A percentile compares a stretch with the other conserved stretches of the same genome.
phyloP scores from a whole-genome alignment of 768 basidiomycete genomes.

The Kwoniella botswanensis region DNA sequence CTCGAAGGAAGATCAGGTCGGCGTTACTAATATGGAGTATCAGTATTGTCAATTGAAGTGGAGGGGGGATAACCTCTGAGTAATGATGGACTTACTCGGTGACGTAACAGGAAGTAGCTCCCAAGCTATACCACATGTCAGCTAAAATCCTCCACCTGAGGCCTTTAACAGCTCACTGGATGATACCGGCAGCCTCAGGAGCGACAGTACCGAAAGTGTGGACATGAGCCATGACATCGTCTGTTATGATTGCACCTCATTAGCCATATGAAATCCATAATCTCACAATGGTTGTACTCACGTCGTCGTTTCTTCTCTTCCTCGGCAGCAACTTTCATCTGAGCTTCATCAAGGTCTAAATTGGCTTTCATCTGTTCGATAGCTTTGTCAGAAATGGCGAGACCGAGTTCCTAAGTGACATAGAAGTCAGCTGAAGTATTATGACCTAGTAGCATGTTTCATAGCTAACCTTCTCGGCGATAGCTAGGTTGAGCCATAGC shows the following conservation, averaged over 20 bases:
- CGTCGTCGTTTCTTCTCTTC: constrained; percentile 96
- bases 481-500: constrained; percentile 94
- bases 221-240: constrained; percentile 99
- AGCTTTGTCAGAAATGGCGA: constrained; percentile 85
- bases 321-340: constrained; percentile 86
- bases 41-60: not conserved
- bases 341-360: constrained; percentile 83
- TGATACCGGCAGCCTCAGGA: constrained; percentile 92
- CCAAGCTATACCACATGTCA: constrained; percentile 66
- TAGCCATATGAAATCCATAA: not conserved
- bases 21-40: constrained; percentile 72
- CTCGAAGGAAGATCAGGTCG: constrained; percentile 93
- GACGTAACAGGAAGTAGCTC: constrained; percentile 98
- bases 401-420: constrained; percentile 69
- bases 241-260: constrained; percentile 14
- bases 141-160: not conserved
- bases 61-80: not conserved
- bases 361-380: constrained; percentile 94
- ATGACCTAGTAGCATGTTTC: not conserved
- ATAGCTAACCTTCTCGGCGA: constrained; percentile 74
- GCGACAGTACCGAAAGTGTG: constrained; percentile 94
- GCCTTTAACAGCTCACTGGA: constrained; percentile 67
- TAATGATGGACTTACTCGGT: constrained; percentile 73
- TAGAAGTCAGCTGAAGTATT: not conserved
- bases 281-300: constrained; percentile 28